A percentile compares a stretch with the other conserved stretches of the same genome.
Evolutionary conservation across 2,329 filamentous ascomycete genomes (phyloP).

Genomic region (Exophiala xenobiotica): DNA sequence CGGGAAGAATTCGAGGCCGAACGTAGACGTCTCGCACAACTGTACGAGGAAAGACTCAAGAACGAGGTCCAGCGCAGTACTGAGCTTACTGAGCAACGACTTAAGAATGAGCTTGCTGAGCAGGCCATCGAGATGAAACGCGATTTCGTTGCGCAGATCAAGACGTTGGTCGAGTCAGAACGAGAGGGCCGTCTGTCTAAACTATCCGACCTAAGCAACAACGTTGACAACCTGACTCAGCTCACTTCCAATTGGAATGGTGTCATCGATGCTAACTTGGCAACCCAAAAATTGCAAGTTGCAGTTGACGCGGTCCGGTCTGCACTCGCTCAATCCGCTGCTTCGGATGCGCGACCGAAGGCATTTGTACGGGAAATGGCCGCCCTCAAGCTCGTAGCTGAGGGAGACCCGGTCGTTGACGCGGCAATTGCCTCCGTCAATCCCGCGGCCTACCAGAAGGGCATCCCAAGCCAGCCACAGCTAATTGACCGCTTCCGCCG

Average conservation of each 20-base stretch:
- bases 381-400: conserved; percentile 87
- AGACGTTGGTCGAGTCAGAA: conserved; percentile 81
- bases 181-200: conserved; percentile 82
- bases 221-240: conserved; percentile 79
- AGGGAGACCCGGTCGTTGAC: conserved; percentile 79
- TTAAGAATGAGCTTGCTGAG: conserved; percentile 82
- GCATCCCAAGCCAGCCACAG: conserved; percentile 77
- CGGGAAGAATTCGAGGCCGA: conserved; percentile 85
- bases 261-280: conserved; percentile 84
- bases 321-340: conserved; percentile 70
- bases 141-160: conserved; percentile 75
- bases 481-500: conserved; percentile 94
- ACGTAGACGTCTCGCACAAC: conserved; percentile 72
- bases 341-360: conserved; percentile 53
- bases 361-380: conserved; percentile 93
- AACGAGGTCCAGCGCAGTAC: conserved; percentile 76
- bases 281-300: conserved; percentile 93
- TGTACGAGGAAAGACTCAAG: conserved; percentile 77
- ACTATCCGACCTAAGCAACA: conserved; percentile 73
- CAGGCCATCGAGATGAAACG: conserved; percentile 88
- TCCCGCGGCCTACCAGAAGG: conserved; percentile 87
- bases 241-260: conserved; percentile 87
- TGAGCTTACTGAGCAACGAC: conserved; percentile 76
- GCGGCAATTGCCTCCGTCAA: conserved; percentile 97
- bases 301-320: conserved; percentile 90